Evolutionary conservation across 768 basidiomycete genomes (phyloP).

Genomic region (Tricholoma terreum): DNA sequence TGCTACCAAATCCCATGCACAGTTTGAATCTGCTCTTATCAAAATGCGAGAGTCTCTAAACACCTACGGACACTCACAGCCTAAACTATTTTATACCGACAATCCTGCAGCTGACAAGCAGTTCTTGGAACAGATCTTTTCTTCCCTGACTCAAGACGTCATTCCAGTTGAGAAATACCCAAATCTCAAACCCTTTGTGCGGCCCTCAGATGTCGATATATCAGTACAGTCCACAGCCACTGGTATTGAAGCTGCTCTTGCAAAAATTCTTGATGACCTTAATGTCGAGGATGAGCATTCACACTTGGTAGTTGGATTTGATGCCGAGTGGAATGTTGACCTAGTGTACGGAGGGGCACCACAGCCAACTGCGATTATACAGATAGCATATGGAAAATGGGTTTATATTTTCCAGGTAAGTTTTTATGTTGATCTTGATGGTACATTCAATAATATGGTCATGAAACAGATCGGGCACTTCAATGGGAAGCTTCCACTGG

Average conservation of each 20-base stretch:
- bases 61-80: neutral
- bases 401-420: neutral
- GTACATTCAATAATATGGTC: neutral
- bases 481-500: neutral
- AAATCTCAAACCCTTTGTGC: conserved; percentile 11
- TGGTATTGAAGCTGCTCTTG: conserved; percentile 16
- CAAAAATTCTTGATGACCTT: conserved; percentile 15
- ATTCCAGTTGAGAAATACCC: conserved; percentile 21
- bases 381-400: neutral
- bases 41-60: neutral
- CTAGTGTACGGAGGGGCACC: neutral
- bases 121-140: conserved; percentile 3
- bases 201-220: conserved; percentile 11
- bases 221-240: conserved; percentile 1
- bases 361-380: neutral
- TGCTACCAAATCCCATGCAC: neutral
- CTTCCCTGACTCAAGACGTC: conserved; percentile 10
- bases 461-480: neutral
- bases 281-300: conserved; percentile 1
- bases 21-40: neutral
- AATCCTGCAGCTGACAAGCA: neutral
- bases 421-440: neutral
- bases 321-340: conserved; percentile 26
- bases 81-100: neutral
- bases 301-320: conserved; percentile 19